Percentiles rank a stretch among this genome's conserved stretches.
Evolutionary conservation across 805 yeast species (phyloP).

Genomic region (Yarrowia yakushimensis): DNA sequence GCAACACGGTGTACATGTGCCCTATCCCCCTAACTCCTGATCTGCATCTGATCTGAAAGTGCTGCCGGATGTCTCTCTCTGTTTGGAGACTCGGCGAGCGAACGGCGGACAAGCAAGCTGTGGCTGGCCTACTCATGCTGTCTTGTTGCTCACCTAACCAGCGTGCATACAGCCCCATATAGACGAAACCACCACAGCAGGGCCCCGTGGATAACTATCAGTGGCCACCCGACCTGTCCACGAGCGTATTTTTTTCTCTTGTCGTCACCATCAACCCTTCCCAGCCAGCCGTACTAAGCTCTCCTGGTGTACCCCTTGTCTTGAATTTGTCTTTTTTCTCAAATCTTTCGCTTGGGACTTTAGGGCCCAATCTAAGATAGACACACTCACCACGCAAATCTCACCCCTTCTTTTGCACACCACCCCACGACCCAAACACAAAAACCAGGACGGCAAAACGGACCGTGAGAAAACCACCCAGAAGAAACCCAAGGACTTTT

Average conservation of each 20-base stretch:
- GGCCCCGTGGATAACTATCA: neutral
- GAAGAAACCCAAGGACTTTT: neutral
- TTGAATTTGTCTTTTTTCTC: constrained; percentile 4
- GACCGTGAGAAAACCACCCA: neutral
- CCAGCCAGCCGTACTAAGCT: neutral
- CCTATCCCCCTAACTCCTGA: neutral
- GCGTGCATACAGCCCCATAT: neutral
- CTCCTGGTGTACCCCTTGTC: neutral
- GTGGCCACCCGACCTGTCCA: neutral
- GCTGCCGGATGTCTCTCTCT: neutral
- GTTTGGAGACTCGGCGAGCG: neutral
- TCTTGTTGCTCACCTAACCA: neutral
- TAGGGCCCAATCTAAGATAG: constrained; percentile 17
- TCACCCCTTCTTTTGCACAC: constrained; percentile 22
- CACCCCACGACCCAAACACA: neutral
- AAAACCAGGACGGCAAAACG: neutral
- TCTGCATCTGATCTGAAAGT: neutral
- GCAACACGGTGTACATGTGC: too few species aligned
- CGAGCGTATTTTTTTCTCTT: neutral
- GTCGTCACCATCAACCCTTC: neutral
- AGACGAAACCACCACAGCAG: neutral
- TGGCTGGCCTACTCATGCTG: neutral
- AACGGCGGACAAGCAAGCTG: neutral
- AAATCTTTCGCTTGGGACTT: constrained; percentile 20
- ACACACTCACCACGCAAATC: constrained; percentile 16